Base-by-base conservation (phyloP, 108 stramenopile species). In the Craspedostauros australis region DNA sequence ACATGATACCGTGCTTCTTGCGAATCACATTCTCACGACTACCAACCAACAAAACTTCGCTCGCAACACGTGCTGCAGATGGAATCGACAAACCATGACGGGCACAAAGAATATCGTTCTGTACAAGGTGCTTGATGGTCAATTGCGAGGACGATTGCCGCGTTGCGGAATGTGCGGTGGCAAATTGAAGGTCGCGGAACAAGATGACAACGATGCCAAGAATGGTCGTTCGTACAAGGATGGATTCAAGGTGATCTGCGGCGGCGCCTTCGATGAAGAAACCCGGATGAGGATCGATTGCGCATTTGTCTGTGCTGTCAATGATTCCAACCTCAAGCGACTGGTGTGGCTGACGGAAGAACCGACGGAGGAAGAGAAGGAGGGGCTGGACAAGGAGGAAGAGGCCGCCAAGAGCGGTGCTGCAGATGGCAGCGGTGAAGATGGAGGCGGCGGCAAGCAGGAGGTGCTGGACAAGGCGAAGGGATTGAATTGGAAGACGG, bases 71-170 rank as follows among this genome's bases (percentile, higher is more conserved):
- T 40, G n/a, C n/a, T 24, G 37, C 19, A 70, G 68, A 1, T 91
- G 85, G 83, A 91, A 91, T 58, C 27, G 58, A 1, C 81, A 86
- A 50, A 49, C 68, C 15, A 58, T 71, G 7, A 57, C 22, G 12
- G 89, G 89, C 5, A 77, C 48, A 25, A 91, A 87, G 44, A 69
- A 82, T 39, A 51, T 75, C 54, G 54, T 85, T n/a, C 28, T 87
- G 29, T 52, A 62, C 37, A 78, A 84, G 51, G 72, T 72, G 39
- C 46, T 86, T 29, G 88, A 91, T 63, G 88, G 84, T 5, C 52
- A 68, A 46, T 50, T 77, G 11, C 54, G 84, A 68, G 89, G 89
- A 12, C 71, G 89, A 3, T 41, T 91, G 31, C 78, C 65, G n/a
- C 48, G 55, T 21, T 90, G 88, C 31, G 73, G 70, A 3, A 39